Base-by-base conservation (phyloP, 1,139 yeast species). In the Candida sp. region DNA sequence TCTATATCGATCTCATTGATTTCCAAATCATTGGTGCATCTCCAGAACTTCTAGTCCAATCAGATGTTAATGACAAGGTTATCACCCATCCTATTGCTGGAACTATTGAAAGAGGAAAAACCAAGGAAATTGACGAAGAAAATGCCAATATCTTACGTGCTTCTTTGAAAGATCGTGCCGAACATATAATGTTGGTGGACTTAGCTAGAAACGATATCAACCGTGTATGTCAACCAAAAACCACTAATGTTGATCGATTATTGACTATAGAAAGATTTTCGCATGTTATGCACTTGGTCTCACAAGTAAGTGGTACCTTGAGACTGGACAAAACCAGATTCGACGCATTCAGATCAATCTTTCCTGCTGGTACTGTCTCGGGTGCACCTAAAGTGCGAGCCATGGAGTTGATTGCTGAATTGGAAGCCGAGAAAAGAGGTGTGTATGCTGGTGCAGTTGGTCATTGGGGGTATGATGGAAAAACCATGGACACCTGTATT, bases 361-460 rank as follows among this genome's bases (percentile, higher is more conserved):
- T 93, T 80, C 99, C 99, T 21, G 99, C 99, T 1, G 99, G 99
- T 38, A 93, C 99, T 1, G 98, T 93, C 11, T 85, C 96, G 49
- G 99, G 99, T 35, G 98, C 99, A 1, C 99, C 99, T 44, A 93
- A 93, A 67, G 96, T 93, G 40, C 81, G 81, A 53, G 99, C 99
- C 7, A 93, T 93, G 99, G 95, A 91, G 64, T 74, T 93, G 41
- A 89, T 93, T 57, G 86, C 87, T 25, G 96, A 88, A 60, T 71
- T 93, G 42, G 99, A 93, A 61, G 76, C 81, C 51, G 98, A 93
- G 60, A 88, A 90, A 59, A 78, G 99, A 58, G 99, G 99, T 36
- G 91, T 91, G 11, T 93, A 93, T 60, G 99, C 99, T 1, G 99
- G 99, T 50, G 99, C 99, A 1, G 97, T 93, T n/a, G 99, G 99